Evolutionary conservation across 768 basidiomycete species (phyloP), one percentile per base, ranked within the genome.

Genomic region (Tricholoma saponaceum): DNA sequence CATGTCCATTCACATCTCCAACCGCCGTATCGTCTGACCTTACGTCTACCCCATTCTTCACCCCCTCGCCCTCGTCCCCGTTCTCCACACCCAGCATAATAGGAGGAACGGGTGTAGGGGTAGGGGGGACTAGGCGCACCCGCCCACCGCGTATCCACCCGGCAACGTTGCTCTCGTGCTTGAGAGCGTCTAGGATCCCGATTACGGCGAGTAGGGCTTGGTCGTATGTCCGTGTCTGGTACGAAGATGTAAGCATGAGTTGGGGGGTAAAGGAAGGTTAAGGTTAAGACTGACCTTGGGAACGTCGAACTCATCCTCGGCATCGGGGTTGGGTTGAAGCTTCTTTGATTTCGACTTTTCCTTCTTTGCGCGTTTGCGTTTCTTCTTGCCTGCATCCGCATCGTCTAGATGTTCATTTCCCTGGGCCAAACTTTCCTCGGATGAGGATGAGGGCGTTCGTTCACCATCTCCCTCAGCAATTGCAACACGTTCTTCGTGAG

Each of bases 131-230:
- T 12, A 47, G 12, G 25, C 6, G 28, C 4, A 49, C 28, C 8
- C 16, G 47, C 1, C 86, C 86, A 26, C 66, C 62, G 16, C 79
- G 76, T 56, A 89, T 76, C 89, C 89, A 90, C 8, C 78, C 81
- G 0, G 86, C 83, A 22, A 90, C 79, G 59, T 86, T 90, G 55
- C 72, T 76, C 70, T 90, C 80, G 33, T 62, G 46, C 66, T 83
- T 85, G 12, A 84, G 60, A 18, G 72, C 74, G 49, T 89, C 85
- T n/a, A 90, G 70, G 14, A 90, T 72, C 7, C 89, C 89, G n/a
- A 89, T 72, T 16, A 89, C 79, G 0, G 85, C 86, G 1, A 90
- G 76, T 14, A 87, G 74, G 0, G 79, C 85, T 56, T 72, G 71
- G 67, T 90, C 88, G 61, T 75, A 76, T 32, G 30, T 32, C 30